Evolutionary conservation across 2,329 filamentous ascomycete genomes (phyloP), one percentile per base, ranked within the genome.

Genomic region (Neocucurbitaria cava): DNA sequence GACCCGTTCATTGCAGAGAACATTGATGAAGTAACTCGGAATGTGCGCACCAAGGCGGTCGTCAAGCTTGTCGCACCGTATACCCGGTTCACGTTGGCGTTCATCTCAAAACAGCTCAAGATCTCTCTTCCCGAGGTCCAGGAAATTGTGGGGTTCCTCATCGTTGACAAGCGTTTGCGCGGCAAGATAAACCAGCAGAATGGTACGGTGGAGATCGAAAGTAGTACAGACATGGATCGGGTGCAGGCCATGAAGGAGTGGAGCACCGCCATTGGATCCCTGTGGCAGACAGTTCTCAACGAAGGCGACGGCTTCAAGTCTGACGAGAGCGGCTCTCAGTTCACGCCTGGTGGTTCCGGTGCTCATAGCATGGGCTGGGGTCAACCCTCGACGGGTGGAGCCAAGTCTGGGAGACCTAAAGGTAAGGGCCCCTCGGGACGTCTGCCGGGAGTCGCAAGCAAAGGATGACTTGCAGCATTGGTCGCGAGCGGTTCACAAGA

Each of bases 1-100:
- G 95, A 99, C 74, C 88, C 91, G 0, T 99, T 98, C 79, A 99
- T 99, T 66, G 94, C 94, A 24, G 95, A 98, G 78, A 98, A 99
- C 74, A 99, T 99, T 65, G 95, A 98, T 76, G 95, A 99, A 78
- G 94, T 99, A 52, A 99, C 94, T 47, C 90, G 95, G 39, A 97
- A 95, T 76, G 96, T 99, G 89, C 90, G 95, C 49, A 98, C 93
- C 62, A 97, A 97, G 82, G 94, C 93, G 1, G 88, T 98, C 9
- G 80, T 96, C 60, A 96, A 95, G 78, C 83, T 98, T 21, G 95
- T 98, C 60, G 92, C 92, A 4, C 95, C 95, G 0, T 99, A 98
- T 80, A 96, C 91, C 5, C 88, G 92, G 46, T 96, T 98, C 85
- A 91, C 89, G 60, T 81, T 98, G 21, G 82, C 83, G 18, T 96